Evolutionary conservation across 352 stramenopile species (phyloP), one percentile per base, ranked within the genome.

Genomic region (Phytophthora pini): DNA sequence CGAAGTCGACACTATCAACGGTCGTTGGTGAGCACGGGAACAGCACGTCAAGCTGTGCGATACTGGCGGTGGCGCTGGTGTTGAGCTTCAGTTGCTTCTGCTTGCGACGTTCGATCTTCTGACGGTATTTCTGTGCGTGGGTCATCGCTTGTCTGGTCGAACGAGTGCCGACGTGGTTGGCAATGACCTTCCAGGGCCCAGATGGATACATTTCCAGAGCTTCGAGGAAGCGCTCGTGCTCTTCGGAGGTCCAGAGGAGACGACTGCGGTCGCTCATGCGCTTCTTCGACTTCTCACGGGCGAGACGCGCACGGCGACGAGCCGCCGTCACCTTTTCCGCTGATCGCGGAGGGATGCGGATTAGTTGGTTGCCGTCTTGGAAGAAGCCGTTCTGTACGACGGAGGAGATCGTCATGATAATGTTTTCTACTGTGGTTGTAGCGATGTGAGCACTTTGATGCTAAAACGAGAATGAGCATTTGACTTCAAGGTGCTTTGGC

Each of bases 151-250:
- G 69, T 10, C 69, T 68, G 9, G 70, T 77, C 22, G 61, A 79
- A 0, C 67, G 65, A 10, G 70, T 81, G 22, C 65, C 73, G 5
- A 82, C 69, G 20, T 72, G 39, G 20, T 63, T 67, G 43, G 70
- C 70, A 29, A 82, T 75, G 36, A 74, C 22, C n/a, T 78, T 74
- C 74, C 74, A 82, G 26, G 74, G 74, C 4, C 74, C 74, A 4
- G 68, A 75, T 2, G 74, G 74, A 50, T 72, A 82, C 58, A 70
- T 56, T 41, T 77, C 66, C 39, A 81, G 50, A 12, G 66, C 73
- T 53, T 81, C 57, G n/a, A 81, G 73, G 62, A 81, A 81, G 0
- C 73, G 70, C n/a, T 77, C 67, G 58, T 81, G 73, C 62, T 79
- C 70, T 22, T 77, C 73, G 5, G 48, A 39, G 8, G 66, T 67